These are phyloP conservation scores for Carex parvula DNA, from an alignment of 176 grass and related monocot genomes.

Conservation along the genomic window DNA sequence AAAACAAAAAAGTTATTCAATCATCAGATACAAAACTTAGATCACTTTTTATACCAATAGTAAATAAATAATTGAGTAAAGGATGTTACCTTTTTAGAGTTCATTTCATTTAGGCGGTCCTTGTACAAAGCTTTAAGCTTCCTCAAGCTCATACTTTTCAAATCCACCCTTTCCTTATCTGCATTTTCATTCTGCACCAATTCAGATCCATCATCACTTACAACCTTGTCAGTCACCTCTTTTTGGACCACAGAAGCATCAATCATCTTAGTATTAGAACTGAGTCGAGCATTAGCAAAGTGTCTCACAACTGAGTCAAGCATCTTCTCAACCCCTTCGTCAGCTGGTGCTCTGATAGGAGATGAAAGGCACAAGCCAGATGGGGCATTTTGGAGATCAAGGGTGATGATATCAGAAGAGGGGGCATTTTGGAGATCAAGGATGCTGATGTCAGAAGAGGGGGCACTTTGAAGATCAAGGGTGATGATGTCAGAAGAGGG, in stretches of 20 bases:
- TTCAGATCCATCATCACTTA: not conserved
- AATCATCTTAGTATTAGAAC: not conserved
- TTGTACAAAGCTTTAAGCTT: conserved; percentile 45
- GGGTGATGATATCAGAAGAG: not conserved
- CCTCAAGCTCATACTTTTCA: conserved; percentile 38
- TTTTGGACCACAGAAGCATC: conserved; percentile 21
- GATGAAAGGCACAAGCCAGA: conserved; percentile 22
- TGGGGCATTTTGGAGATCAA: not conserved
- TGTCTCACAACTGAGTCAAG: conserved; percentile 10
- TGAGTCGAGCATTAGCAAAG: conserved; percentile 6
- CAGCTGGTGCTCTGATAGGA: conserved; percentile 24
- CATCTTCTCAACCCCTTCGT: not conserved
- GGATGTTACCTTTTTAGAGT: conserved; percentile 35
- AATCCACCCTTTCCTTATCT: conserved; percentile 2
- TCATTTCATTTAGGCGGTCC: conserved; percentile 17
- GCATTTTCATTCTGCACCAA: not conserved
- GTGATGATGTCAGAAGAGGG: not conserved
- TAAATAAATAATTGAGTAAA: not conserved
- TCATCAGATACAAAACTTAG: not conserved
- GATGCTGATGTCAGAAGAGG: not conserved
- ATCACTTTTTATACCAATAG: too few relatives aligned
- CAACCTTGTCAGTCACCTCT: conserved; percentile 5
- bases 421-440: not conserved
- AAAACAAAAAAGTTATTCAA: not conserved
- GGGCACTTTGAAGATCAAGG: not conserved